Evolutionary conservation across 73 alveolate species (phyloP).

Genomic region (Tetrahymena borealis): DNA sequence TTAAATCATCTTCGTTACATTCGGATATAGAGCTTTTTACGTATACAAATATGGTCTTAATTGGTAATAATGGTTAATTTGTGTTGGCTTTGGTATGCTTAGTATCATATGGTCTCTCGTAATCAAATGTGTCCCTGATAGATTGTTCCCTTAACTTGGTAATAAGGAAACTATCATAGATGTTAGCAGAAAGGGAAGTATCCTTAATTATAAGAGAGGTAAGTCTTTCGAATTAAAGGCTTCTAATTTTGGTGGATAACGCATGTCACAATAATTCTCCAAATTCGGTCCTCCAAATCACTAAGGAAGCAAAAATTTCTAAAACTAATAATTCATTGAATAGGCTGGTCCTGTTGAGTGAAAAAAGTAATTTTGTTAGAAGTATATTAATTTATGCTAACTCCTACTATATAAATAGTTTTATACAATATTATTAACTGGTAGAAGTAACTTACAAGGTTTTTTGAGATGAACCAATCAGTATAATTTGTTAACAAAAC

Average conservation of each 20-base stretch:
- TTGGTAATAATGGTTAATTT: not conserved
- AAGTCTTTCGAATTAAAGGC: not conserved
- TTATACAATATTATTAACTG: too few species aligned
- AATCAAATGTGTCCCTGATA: conserved; percentile 12
- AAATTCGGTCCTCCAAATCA: not conserved
- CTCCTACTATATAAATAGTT: too few species aligned
- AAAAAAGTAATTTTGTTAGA: too few species aligned
- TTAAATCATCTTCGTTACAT: not conserved
- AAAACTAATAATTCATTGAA: not conserved
- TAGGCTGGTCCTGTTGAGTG: not conserved
- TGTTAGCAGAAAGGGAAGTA: not conserved
- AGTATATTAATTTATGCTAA: too few species aligned
- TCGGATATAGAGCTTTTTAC: conserved; percentile 16
- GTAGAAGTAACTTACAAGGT: too few species aligned
- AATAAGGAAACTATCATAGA: not conserved
- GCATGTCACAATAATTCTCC: not conserved
- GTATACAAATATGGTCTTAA: conserved; percentile 8
- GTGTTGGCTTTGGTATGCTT: conserved; percentile 16
- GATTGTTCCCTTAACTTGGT: conserved; percentile 10
- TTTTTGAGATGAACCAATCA: too few species aligned
- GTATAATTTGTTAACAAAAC: too few species aligned
- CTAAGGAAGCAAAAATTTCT: not conserved
- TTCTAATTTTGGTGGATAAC: not conserved
- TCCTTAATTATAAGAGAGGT: not conserved
- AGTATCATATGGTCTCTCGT: not conserved